These are phyloP conservation scores for Tolypocladium endophyticum DNA, from an alignment of 2,329 filamentous ascomycete genomes.

Conservation along the genomic window DNA sequence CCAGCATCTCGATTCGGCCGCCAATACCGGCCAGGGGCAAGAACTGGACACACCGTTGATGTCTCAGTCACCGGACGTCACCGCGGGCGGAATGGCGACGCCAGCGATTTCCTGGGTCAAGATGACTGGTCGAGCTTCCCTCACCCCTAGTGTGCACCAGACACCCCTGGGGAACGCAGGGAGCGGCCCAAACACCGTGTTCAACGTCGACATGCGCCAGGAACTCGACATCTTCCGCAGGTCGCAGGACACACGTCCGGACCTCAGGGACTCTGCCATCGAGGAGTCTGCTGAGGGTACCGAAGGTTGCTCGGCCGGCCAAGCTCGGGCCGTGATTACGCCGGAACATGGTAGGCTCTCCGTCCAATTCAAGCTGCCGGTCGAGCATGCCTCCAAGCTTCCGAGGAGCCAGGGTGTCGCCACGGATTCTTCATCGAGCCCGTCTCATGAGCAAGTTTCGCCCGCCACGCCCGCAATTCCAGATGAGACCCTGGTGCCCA, in stretches of 20 bases:
- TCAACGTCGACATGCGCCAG: slow-evolving; percentile 23
- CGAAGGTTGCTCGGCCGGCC: slow-evolving; percentile 12
- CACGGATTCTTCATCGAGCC: background rate
- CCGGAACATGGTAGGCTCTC: slow-evolving; percentile 19
- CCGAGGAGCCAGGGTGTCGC: slow-evolving; percentile 13
- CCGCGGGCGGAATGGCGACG: background rate
- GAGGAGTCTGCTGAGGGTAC: slow-evolving; percentile 16
- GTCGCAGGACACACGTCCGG: slow-evolving; percentile 6
- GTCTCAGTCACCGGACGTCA: background rate
- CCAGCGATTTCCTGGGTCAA: slow-evolving; percentile 8
- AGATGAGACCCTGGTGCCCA: slow-evolving; percentile 1
- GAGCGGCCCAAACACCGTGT: slow-evolving; percentile 8
- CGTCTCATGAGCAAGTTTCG: background rate
- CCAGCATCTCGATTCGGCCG: background rate
- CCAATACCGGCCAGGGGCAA: background rate
- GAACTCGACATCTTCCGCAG: slow-evolving; percentile 23
- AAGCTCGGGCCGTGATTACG: slow-evolving; percentile 19
- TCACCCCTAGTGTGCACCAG: background rate
- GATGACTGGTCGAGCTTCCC: slow-evolving; percentile 4
- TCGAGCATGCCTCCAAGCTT: slow-evolving; percentile 18
- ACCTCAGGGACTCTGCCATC: slow-evolving; percentile 7
- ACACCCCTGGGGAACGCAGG: slow-evolving; percentile 4
- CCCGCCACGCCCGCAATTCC: background rate
- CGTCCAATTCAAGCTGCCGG: slow-evolving; percentile 27
- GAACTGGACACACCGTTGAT: background rate